These are phyloP conservation scores for Linderina pennispora DNA, from an alignment of 192 early-diverging fungal species.

Conservation along the genomic window DNA sequence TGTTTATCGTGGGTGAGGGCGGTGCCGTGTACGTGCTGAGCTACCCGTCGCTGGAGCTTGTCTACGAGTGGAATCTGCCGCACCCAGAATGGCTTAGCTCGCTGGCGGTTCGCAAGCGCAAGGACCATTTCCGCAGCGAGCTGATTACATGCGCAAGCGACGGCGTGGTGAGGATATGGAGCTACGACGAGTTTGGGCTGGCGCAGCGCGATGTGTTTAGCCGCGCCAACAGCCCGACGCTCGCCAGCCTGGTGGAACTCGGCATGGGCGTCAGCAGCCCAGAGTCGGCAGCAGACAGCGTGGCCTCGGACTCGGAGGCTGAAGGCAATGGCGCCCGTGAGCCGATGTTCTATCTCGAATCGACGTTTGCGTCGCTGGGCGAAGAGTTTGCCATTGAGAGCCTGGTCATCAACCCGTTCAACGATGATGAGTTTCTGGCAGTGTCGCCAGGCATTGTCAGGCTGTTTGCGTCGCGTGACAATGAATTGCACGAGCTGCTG, in stretches of 20 bases:
- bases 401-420: slow-evolving; percentile 30
- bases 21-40: slow-evolving; percentile 19
- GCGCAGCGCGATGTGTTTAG: slow-evolving; percentile 36
- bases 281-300: slow-evolving; percentile 14
- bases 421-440: slow-evolving; percentile 45
- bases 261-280: slow-evolving; percentile 1
- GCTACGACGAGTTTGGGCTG: slow-evolving; percentile 43
- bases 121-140: slow-evolving; percentile 36
- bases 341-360: slow-evolving; percentile 21
- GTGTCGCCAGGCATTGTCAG: slow-evolving; percentile 28
- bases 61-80: slow-evolving; percentile 34
- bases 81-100: slow-evolving; percentile 40
- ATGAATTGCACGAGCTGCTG: slow-evolving; percentile 34
- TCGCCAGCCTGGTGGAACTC: neutral
- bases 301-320: slow-evolving; percentile 8
- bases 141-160: slow-evolving; percentile 37
- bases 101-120: slow-evolving; percentile 29
- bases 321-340: neutral
- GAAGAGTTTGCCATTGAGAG: slow-evolving; percentile 12
- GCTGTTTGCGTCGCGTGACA: slow-evolving; percentile 31
- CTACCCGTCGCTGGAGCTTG: slow-evolving; percentile 37
- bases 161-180: slow-evolving; percentile 39
- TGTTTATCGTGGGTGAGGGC: slow-evolving; percentile 38
- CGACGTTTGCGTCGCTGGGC: slow-evolving; percentile 24
- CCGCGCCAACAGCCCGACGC: slow-evolving; percentile 15